Evolutionary conservation across 495 filamentous ascomycete genomes (phyloP), one percentile per base, ranked within the genome.

Genomic region (Talaromyces stipitatus): DNA sequence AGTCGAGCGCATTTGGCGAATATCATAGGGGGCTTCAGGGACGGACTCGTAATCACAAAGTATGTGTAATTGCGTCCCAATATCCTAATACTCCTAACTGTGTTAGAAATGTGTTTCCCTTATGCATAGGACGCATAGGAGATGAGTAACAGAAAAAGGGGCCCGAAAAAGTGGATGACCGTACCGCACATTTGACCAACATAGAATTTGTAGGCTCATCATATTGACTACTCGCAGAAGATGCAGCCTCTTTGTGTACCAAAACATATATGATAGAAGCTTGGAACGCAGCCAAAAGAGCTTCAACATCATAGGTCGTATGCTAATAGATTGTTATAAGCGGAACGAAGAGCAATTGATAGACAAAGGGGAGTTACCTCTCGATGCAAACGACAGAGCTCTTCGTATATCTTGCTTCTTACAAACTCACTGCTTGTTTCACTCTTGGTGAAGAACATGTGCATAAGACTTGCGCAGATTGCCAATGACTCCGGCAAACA

Each of bases 401-500:
- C 50, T 12, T 27, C 50, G 14, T 33, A 29, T 29, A 52, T 52
- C 10, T 27, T 30, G 5, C 24, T 20, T 27, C 26, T 29, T 14
- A 52, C 50, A 30, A 52, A 52, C 18, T 12, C 28, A 4, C 7
- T 52, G 20, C 50, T 52, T 22, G 50, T 27, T 9, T 20, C 18
- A 2, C 14, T 52, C 28, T 23, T 52, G 5, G 50, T 28, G 26
- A 18, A 52, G 16, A 52, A 52, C 50, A 52, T 52, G 18, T 52
- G 50, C 18, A 52, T 30, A 20, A 52, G 50, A 30, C 50, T 52
- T 1, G 50, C 50, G 29, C 50, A 52, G 14, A 28, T 52, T 52
- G 50, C 50, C 16, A 52, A 30, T 2, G 50, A 18, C 26, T 52
- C 27, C 3, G 50, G 50, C 10, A 52, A 27, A 24, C 50, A 52